Conservation (phyloP, 148 eudicot species). For the Cornus florida region DNA sequence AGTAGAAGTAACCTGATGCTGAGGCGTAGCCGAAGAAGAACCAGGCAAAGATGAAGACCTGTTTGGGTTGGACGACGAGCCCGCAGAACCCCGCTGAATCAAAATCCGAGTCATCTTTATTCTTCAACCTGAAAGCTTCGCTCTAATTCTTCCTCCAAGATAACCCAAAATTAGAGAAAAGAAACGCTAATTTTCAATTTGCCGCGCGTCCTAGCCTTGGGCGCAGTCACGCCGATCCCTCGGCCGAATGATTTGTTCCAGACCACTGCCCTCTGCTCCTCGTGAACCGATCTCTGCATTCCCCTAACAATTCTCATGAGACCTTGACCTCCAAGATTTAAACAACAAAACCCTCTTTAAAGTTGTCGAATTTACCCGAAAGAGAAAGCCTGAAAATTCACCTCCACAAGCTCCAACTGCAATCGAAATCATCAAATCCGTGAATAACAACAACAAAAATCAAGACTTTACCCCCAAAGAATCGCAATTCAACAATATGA, state of each 20-base stretch:
- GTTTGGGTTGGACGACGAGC: slow-evolving; percentile 58
- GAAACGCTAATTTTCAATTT: slow-evolving; percentile 46
- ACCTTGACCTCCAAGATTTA: slow-evolving; percentile 51
- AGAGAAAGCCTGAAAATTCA: slow-evolving; percentile 10
- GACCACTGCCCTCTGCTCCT: slow-evolving; percentile 47
- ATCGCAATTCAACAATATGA: not conserved
- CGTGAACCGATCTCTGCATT: slow-evolving; percentile 84
- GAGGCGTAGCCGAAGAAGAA: slow-evolving; percentile 48
- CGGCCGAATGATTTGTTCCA: slow-evolving; percentile 59
- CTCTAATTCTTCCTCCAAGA: slow-evolving; percentile 9
- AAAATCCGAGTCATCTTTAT: slow-evolving; percentile 76
- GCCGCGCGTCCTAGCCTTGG: slow-evolving; percentile 83
- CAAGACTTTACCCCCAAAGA: slow-evolving; percentile 1
- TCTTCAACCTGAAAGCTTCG: slow-evolving; percentile 13
- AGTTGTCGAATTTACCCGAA: slow-evolving; percentile 36
- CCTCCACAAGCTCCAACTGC: slow-evolving; percentile 22
- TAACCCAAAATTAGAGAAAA: slow-evolving; percentile 48
- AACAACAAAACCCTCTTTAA: slow-evolving; percentile 38
- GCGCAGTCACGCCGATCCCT: slow-evolving; percentile 58
- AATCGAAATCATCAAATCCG: slow-evolving; percentile 9
- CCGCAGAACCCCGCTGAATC: slow-evolving; percentile 84
- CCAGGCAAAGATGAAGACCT: slow-evolving; percentile 43
- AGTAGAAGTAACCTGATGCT: slow-evolving; percentile 28
- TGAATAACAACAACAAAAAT: slow-evolving; percentile 8
- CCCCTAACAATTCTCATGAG: slow-evolving; percentile 99